phyloP scores from a whole-genome alignment of 106 monocot species.

The Ottelia alismoides region DNA sequence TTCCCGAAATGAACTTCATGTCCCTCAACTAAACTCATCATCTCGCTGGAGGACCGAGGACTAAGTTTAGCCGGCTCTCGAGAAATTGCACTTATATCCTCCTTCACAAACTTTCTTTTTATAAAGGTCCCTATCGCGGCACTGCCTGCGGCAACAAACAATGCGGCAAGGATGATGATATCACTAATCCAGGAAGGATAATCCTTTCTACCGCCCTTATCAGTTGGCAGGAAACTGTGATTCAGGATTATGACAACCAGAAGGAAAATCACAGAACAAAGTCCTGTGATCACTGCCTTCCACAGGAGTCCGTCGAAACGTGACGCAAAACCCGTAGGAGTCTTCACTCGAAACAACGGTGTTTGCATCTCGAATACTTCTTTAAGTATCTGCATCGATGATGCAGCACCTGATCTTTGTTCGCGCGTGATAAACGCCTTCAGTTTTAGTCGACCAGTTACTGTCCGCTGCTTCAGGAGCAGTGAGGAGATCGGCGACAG shows the following conservation, averaged over 20 bases:
- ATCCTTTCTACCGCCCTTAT: constrained; percentile 22
- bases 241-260: constrained; percentile 23
- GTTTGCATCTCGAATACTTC: constrained; percentile 12
- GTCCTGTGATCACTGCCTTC: constrained; percentile 28
- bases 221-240: constrained; percentile 23
- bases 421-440: constrained; percentile 51
- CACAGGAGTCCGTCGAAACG: constrained; percentile 16
- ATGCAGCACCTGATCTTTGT: constrained; percentile 13
- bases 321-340: background rate
- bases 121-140: constrained; percentile 8
- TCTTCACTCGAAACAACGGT: constrained; percentile 4
- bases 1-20: constrained; percentile 46
- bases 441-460: constrained; percentile 14
- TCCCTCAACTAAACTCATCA: constrained; percentile 1
- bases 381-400: constrained; percentile 21
- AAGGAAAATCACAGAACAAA: constrained; percentile 33
- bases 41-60: background rate
- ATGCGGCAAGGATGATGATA: constrained; percentile 29
- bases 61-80: constrained; percentile 6
- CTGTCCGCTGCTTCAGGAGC: constrained; percentile 8
- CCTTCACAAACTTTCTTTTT: constrained; percentile 6
- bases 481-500: constrained; percentile 31
- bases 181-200: constrained; percentile 55
- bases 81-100: background rate
- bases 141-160: constrained; percentile 26